Evolutionary conservation across 768 basidiomycete genomes (phyloP).

Genomic region (Mycena epipterygia): DNA sequence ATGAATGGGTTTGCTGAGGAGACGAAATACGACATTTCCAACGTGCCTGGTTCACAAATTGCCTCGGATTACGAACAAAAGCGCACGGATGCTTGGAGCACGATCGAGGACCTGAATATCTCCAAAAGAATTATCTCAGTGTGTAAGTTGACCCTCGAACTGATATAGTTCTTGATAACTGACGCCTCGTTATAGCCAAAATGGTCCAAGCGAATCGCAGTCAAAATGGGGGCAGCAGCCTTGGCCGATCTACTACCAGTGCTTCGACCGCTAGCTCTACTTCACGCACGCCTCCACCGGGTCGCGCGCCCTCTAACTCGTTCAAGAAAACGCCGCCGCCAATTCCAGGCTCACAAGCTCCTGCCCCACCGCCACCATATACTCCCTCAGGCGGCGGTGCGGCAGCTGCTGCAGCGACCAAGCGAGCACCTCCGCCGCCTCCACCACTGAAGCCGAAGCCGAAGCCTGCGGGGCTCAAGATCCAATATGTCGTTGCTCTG

Average conservation of each 20-base stretch:
- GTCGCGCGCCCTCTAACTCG: constrained; percentile 47
- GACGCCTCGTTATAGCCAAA: not conserved
- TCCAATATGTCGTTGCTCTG: constrained; percentile 89
- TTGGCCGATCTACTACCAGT: constrained; percentile 51
- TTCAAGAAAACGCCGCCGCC: constrained; percentile 69
- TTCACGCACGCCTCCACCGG: constrained; percentile 58
- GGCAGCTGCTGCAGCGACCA: constrained; percentile 60
- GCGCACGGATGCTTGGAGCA: constrained; percentile 85
- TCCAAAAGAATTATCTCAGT: constrained; percentile 88
- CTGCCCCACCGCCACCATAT: constrained; percentile 63
- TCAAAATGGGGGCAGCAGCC: constrained; percentile 64
- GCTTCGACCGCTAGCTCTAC: constrained; percentile 51
- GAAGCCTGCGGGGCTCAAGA: constrained; percentile 69
- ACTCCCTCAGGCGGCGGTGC: constrained; percentile 45
- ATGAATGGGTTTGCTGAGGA: constrained; percentile 87
- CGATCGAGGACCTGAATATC: constrained; percentile 85
- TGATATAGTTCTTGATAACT: not conserved
- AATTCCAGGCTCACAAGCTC: constrained; percentile 54
- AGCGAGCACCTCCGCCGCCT: constrained; percentile 91
- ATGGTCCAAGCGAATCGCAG: constrained; percentile 48
- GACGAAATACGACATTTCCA: constrained; percentile 80
- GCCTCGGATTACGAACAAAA: constrained; percentile 82
- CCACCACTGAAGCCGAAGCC: constrained; percentile 93
- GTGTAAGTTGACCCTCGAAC: constrained; percentile 63
- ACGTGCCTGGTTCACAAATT: constrained; percentile 77